Conservation (phyloP, 805 yeast species). For the Candida qinlingensis region DNA sequence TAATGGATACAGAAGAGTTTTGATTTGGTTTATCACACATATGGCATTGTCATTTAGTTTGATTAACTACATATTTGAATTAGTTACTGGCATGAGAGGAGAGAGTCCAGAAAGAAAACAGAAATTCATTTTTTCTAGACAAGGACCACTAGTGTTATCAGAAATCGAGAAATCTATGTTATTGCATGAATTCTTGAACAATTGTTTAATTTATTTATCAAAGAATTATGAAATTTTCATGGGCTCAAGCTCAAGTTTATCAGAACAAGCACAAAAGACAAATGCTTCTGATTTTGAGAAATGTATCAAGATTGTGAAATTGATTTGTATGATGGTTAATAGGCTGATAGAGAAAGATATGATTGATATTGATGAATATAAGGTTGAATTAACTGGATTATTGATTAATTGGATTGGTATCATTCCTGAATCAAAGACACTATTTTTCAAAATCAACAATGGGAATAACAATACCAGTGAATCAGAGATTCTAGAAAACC, state of each 20-base stretch:
- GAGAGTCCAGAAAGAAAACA: slow-evolving; percentile 17
- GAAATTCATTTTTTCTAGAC: slow-evolving; percentile 44
- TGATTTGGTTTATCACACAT: slow-evolving; percentile 67
- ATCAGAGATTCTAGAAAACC: slow-evolving; percentile 1
- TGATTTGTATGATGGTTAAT: slow-evolving; percentile 59
- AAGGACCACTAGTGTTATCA: slow-evolving; percentile 48
- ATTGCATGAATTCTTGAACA: slow-evolving; percentile 64
- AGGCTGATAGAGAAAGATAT: slow-evolving; percentile 42
- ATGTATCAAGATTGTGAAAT: slow-evolving; percentile 37
- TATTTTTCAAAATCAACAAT: slow-evolving; percentile 40
- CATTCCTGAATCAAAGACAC: slow-evolving; percentile 55
- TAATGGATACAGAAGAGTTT: slow-evolving; percentile 52
- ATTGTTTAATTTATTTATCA: slow-evolving; percentile 40
- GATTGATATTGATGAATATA: slow-evolving; percentile 46
- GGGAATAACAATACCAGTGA: slow-evolving; percentile 4
- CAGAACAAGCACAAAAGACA: slow-evolving; percentile 11
- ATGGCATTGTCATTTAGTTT: slow-evolving; percentile 48
- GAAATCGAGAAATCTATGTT: slow-evolving; percentile 61
- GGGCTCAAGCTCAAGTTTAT: neutral
- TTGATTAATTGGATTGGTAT: slow-evolving; percentile 61
- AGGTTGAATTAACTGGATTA: slow-evolving; percentile 53
- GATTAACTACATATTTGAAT: slow-evolving; percentile 59
- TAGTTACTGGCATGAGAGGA: slow-evolving; percentile 56
- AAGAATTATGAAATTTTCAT: slow-evolving; percentile 25
- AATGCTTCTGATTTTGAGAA: slow-evolving; percentile 22